Percentiles rank a stretch among this genome's conserved stretches.
phyloP scores from a whole-genome alignment of 257 asterid genomes.

The Lycium barbarum region DNA sequence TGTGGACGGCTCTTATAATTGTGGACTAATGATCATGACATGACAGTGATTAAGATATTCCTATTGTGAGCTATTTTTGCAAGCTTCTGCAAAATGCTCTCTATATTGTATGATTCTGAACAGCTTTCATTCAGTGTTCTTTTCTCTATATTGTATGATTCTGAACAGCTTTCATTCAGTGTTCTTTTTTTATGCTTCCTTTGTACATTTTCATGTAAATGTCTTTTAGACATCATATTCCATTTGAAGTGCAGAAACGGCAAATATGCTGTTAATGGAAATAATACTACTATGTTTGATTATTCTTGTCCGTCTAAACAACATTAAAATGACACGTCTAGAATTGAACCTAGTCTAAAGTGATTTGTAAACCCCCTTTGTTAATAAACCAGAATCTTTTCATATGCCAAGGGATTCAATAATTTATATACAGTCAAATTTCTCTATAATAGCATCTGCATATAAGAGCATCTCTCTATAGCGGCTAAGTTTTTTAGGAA shows the following conservation, averaged over 20 bases:
- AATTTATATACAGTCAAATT: too few relatives aligned
- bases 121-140: neutral
- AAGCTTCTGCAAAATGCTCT: neutral
- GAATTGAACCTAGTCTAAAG: neutral
- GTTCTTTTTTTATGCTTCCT: neutral
- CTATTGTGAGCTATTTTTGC: neutral
- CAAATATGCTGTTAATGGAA: neutral
- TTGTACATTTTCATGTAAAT: neutral
- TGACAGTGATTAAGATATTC: neutral
- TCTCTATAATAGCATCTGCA: too few relatives aligned
- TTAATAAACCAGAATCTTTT: neutral
- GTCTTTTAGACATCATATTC: neutral
- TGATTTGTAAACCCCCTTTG: neutral
- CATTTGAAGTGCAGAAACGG: neutral
- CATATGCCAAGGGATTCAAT: neutral
- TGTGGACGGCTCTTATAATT: neutral
- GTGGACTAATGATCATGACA: slow-evolving; percentile 7
- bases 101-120: neutral
- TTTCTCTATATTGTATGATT: neutral
- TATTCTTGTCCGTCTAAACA: neutral
- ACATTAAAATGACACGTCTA: neutral
- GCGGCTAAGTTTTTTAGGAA: too few relatives aligned
- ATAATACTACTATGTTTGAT: neutral
- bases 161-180: neutral
- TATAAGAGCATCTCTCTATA: too few relatives aligned